A percentile compares a stretch with the other conserved stretches of the same genome.
Evolutionary conservation across 2,329 filamentous ascomycete species (phyloP).

Genomic region (Fusarium nelsonii): DNA sequence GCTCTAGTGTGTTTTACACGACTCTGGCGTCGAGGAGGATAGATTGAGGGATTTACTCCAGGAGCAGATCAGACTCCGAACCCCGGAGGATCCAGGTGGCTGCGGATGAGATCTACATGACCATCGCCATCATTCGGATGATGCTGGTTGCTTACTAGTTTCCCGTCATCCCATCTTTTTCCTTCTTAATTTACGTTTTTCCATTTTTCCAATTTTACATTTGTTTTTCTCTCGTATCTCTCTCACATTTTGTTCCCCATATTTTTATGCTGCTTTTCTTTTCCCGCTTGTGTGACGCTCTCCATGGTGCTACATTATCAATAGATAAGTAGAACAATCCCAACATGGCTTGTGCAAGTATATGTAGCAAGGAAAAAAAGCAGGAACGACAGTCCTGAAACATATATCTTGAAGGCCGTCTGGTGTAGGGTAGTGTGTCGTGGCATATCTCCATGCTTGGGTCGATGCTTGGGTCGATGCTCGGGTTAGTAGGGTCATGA

Average conservation of each 20-base stretch:
- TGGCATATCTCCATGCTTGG: too few relatives aligned
- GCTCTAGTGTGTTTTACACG: not conserved
- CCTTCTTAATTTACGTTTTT: not conserved
- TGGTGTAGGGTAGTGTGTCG: not conserved
- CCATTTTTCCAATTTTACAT: not conserved
- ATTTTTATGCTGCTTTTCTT: not conserved
- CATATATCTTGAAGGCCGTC: not conserved
- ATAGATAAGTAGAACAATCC: not conserved
- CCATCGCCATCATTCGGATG: not conserved
- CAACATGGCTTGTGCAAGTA: not conserved
- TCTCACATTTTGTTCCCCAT: not conserved
- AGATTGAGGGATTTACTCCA: not conserved
- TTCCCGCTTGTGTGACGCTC: not conserved
- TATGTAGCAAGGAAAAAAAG: not conserved
- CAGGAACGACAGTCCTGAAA: not conserved
- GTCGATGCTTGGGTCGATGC: too few relatives aligned
- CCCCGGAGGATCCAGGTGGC: not conserved
- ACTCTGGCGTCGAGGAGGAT: not conserved
- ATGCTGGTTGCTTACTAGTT: not conserved
- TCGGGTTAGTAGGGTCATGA: too few relatives aligned
- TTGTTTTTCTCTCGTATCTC: not conserved
- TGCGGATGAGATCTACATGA: not conserved
- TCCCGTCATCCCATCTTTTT: not conserved
- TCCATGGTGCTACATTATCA: not conserved
- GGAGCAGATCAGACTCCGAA: constrained; percentile 5